Evolutionary conservation across 2,329 filamentous ascomycete species (phyloP), one percentile per base, ranked within the genome.

Genomic region (Diplodia scrobiculata): DNA sequence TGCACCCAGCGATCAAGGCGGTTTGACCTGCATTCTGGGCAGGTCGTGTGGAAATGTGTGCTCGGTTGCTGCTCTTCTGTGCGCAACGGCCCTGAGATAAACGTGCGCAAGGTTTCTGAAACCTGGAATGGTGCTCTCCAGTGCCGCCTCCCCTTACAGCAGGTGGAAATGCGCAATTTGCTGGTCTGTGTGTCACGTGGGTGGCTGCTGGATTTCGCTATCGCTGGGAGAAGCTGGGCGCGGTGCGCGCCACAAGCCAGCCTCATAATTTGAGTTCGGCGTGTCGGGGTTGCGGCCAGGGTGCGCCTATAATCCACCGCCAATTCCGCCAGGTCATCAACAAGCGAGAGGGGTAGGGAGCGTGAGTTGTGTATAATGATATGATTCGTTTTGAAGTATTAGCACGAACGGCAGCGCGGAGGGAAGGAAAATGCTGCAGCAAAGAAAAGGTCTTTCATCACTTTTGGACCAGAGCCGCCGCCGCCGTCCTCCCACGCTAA

Each of bases 381-480:
- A 29, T 47, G 38, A 47, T 45, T 62, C 36, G 55, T 62, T 62
- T 62, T 62, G 50, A 63, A 63, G 25, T 63, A 63, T 63, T 63
- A 63, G 60, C 48, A 63, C 60, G 60, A 63, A 63, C 19, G 48
- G 34, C 45, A 53, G 60, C 45, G 60, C 48, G 36, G 48, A 29
- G 3, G 60, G 11, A 53, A 13, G 32, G 48, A 63, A 45, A 36
- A 19, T 53, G 48, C 60, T 36, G 60, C 32, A 63, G 48, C 41
- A 63, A 34, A 41, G 25, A 50, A 34, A 52, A 63, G 48, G 60
- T 63, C 60, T 63, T 63, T 63, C 60, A 53, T 63, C 60, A 53
- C 60, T 63, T 63, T 63, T 63, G 34, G 41, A 63, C 60, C 60
- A 63, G 48, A 53, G 48, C 36, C 60, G 48, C 60, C 60, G 60